phyloP scores from a whole-genome alignment of 2,329 filamentous ascomycete genomes.

The Chalaropsis ovoidea region DNA sequence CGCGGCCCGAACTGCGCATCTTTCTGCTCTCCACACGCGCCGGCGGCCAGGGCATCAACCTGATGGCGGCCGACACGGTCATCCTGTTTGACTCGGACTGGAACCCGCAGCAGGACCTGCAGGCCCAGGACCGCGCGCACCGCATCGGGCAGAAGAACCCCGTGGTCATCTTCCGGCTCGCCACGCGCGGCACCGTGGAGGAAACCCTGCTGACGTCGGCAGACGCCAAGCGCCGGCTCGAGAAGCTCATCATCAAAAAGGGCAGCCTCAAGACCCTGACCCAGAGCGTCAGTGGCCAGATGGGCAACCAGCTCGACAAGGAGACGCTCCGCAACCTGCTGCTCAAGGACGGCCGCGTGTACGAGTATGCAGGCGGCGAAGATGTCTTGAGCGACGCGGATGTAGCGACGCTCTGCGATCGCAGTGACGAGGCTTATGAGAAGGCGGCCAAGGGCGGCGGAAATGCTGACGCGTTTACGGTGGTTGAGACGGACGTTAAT shows the following conservation, averaged over 20 bases:
- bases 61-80: constrained; percentile 83
- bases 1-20: constrained; percentile 53
- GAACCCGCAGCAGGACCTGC: constrained; percentile 94
- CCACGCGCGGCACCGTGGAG: constrained; percentile 87
- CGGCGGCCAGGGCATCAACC: constrained; percentile 90
- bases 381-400: constrained; percentile 63
- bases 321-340: constrained; percentile 54
- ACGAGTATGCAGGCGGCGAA: constrained; percentile 48
- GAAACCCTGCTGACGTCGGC: constrained; percentile 77
- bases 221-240: constrained; percentile 80
- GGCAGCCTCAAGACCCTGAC: constrained; percentile 66
- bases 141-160: constrained; percentile 87
- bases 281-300: constrained; percentile 46
- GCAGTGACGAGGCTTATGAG: constrained; percentile 54
- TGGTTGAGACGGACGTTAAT: constrained; percentile 63
- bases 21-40: constrained; percentile 86
- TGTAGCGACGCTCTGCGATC: constrained; percentile 66
- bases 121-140: constrained; percentile 91
- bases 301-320: constrained; percentile 46
- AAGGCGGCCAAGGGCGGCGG: constrained; percentile 70
- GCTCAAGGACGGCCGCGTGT: constrained; percentile 61
- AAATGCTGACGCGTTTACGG: constrained; percentile 58
- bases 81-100: constrained; percentile 81
- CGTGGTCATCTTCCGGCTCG: constrained; percentile 86
- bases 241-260: constrained; percentile 93